Conservation (phyloP, 768 basidiomycete genomes). For the Phlegmacium glaucopus region DNA sequence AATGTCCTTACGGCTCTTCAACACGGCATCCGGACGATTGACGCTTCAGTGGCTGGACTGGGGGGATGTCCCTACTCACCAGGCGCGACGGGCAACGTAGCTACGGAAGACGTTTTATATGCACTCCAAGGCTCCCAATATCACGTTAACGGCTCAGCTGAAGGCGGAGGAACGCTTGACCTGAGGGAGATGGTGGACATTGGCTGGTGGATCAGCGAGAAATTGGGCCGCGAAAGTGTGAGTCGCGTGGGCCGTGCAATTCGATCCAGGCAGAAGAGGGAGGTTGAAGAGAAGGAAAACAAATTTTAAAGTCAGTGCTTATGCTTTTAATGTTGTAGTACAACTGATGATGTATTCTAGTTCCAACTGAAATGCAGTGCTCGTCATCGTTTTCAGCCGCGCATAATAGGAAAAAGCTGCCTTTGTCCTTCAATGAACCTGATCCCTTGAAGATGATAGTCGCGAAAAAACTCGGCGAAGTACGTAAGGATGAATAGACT, state of each 20-base stretch:
- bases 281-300: background rate
- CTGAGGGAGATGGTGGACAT: slow-evolving; percentile 68
- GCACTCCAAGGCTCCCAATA: slow-evolving; percentile 66
- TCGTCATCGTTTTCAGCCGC: too few species aligned
- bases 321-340: too few species aligned
- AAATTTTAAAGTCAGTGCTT: too few species aligned
- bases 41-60: slow-evolving; percentile 81
- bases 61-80: slow-evolving; percentile 97
- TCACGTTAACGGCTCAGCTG: slow-evolving; percentile 41
- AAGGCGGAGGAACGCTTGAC: slow-evolving; percentile 41
- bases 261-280: slow-evolving; percentile 43
- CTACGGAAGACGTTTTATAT: slow-evolving; percentile 90
- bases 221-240: slow-evolving; percentile 62
- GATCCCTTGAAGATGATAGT: too few species aligned
- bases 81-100: slow-evolving; percentile 92
- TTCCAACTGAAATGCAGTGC: too few species aligned
- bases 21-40: slow-evolving; percentile 78
- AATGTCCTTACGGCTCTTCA: slow-evolving; percentile 72
- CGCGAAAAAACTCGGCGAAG: too few species aligned
- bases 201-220: slow-evolving; percentile 79
- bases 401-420: too few species aligned
- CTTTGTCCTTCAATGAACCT: too few species aligned
- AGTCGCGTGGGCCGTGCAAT: slow-evolving; percentile 78
- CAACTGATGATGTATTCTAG: too few species aligned
- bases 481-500: too few species aligned